phyloP scores from a whole-genome alignment of 23 red algal species.

The Gracilaria gracilis region DNA sequence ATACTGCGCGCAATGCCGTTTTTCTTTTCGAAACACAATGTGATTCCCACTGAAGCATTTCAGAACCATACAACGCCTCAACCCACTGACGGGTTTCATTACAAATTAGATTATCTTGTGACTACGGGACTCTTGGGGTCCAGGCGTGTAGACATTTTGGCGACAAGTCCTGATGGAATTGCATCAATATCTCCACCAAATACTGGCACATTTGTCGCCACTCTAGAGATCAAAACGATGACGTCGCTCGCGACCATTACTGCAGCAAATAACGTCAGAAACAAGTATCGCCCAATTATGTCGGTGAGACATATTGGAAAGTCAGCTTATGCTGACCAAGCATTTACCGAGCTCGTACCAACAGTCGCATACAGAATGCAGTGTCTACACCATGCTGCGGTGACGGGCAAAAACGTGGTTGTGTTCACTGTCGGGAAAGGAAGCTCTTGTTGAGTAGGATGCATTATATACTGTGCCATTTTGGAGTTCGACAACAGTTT shows the following conservation, averaged over 20 bases:
- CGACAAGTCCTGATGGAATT: constrained; percentile 16
- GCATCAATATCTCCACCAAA: background rate
- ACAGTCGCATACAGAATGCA: background rate
- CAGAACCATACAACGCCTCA: too few relatives aligned
- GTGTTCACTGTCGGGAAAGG: background rate
- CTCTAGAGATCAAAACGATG: constrained; percentile 5
- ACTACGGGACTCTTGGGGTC: background rate
- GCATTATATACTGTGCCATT: constrained; percentile 4
- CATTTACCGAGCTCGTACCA: background rate
- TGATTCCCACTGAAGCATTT: too few relatives aligned
- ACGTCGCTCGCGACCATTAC: background rate
- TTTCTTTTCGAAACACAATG: background rate
- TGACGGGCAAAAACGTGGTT: background rate
- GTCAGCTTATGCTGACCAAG: background rate
- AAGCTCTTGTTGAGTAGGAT: background rate
- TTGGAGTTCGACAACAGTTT: background rate
- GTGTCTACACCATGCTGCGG: constrained; percentile 3
- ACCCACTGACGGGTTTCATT: background rate
- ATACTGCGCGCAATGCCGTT: background rate
- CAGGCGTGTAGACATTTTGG: background rate
- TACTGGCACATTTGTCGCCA: background rate
- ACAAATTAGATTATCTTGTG: background rate
- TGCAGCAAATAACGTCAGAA: background rate
- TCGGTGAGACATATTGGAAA: too few relatives aligned
- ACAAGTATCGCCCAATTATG: background rate